phyloP scores from a whole-genome alignment of 306 rosid genomes.

The Lithocarpus polystachyus region DNA sequence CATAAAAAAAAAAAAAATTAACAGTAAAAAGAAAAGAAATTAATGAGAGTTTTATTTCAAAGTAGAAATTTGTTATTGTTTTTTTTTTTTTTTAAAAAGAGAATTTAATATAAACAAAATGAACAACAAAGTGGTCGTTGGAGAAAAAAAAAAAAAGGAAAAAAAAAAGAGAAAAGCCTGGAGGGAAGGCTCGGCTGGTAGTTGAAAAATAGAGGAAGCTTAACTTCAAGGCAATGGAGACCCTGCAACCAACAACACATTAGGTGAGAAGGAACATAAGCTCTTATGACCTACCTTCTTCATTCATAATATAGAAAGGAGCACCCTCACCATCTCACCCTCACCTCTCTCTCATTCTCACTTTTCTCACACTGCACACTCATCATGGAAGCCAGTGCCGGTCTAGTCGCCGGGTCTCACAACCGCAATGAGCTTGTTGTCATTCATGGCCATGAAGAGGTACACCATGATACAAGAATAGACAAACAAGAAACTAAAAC shows the following conservation, averaged over 20 bases:
- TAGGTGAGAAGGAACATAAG: conserved; percentile 21
- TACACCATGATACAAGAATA: conserved; percentile 9
- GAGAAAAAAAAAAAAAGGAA: too few relatives aligned
- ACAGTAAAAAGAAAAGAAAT: too few relatives aligned
- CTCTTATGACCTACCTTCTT: neutral
- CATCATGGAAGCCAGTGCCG: conserved; percentile 71
- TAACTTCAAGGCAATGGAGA: conserved; percentile 88
- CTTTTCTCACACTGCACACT: neutral
- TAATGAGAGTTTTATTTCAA: neutral
- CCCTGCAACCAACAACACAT: conserved; percentile 73
- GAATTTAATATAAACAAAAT: neutral
- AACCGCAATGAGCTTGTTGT: conserved; percentile 86
- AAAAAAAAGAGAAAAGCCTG: neutral
- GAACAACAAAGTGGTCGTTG: conserved; percentile 26
- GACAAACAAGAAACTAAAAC: neutral
- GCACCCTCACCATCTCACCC: conserved; percentile 2
- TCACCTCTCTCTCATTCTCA: conserved; percentile 8
- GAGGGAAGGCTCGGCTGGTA: conserved; percentile 11
- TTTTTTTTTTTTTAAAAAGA: neutral
- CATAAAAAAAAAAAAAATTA: too few relatives aligned
- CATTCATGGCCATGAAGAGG: conserved; percentile 90
- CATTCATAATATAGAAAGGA: conserved; percentile 26
- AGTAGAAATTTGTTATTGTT: neutral
- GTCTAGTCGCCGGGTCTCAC: conserved; percentile 89
- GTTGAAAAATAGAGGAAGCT: conserved; percentile 71